Evolutionary conservation across 306 rosid genomes (phyloP).

Genomic region (Cicer yamashitae): DNA sequence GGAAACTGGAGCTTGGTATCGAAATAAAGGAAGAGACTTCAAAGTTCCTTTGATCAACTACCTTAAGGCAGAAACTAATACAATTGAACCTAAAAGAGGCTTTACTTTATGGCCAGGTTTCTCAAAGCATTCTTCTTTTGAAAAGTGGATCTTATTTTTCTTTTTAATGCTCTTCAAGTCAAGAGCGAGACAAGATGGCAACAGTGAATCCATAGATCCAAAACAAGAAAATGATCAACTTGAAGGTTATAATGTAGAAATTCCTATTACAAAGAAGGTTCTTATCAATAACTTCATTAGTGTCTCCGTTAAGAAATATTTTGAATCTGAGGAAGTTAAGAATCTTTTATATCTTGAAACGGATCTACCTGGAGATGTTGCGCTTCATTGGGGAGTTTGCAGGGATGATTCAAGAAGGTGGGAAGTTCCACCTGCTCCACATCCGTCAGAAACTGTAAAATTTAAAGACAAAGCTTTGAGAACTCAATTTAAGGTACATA

Average conservation of each 20-base stretch:
- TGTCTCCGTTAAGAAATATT: slow-evolving; percentile 66
- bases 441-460: slow-evolving; percentile 71
- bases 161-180: slow-evolving; percentile 41
- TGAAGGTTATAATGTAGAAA: slow-evolving; percentile 77
- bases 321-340: slow-evolving; percentile 64
- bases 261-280: slow-evolving; percentile 67
- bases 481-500: slow-evolving; percentile 72
- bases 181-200: slow-evolving; percentile 51
- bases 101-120: slow-evolving; percentile 67
- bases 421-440: slow-evolving; percentile 81
- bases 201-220: slow-evolving; percentile 46
- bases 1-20: slow-evolving; percentile 91
- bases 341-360: slow-evolving; percentile 71
- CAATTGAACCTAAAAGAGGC: slow-evolving; percentile 59
- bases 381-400: slow-evolving; percentile 96
- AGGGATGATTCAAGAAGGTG: slow-evolving; percentile 73
- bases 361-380: slow-evolving; percentile 71
- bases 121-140: slow-evolving; percentile 29
- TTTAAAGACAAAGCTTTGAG: slow-evolving; percentile 83
- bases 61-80: slow-evolving; percentile 58
- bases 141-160: slow-evolving; percentile 10
- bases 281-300: slow-evolving; percentile 55
- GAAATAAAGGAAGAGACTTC: slow-evolving; percentile 88
- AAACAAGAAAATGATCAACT: slow-evolving; percentile 51
- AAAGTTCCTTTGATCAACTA: slow-evolving; percentile 74